Base-by-base conservation (phyloP, 352 stramenopile species). In the Thraustotheca clavata region DNA sequence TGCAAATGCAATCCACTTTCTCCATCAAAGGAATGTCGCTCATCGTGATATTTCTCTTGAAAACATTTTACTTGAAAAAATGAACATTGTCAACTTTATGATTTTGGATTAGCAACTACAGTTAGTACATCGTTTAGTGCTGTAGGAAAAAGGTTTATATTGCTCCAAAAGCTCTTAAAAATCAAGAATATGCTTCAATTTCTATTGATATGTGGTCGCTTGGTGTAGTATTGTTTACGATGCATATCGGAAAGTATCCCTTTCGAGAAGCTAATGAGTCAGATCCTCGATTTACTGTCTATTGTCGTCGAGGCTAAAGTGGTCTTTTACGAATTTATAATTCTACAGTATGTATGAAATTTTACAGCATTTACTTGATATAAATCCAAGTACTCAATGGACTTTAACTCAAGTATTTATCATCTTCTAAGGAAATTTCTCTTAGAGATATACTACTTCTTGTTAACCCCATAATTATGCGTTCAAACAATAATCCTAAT, bases 111-210 rank as follows among this genome's bases (percentile, higher is more conserved):
- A 67, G 74, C 82, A 20, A 80, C 74, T 34, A 71, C 73, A 2
- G 78, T 75, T 4, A 69, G 36, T 57, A 35, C 5, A 34, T 48
- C 57, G 60, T 83, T 73, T 62, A 55, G 60, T 49, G 35, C 71
- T 1, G 83, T 89, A 38, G 85, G 85, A 40, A 94, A 94, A 69
- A 36, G 80, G 69, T 85, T 29, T 94, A 94, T 67, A 89, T 91
- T 78, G 81, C 82, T 7, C 84, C 84, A 1, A 83, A 94, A 73
- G 71, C 73, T 8, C 78, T 71, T 54, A 49, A 73, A 9, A 67
- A 50, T 6, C 54, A 72, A 35, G 55, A 41, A 39, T 91, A 91
- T 54, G 72, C 86, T 50, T 76, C 81, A 1, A 80, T 76, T 65
- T 52, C 59, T 36, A 77, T 77, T 4, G 83, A 93, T 59, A 73